Conservation (phyloP, 2,329 filamentous ascomycete species). For the Chaetomium strumarium region DNA sequence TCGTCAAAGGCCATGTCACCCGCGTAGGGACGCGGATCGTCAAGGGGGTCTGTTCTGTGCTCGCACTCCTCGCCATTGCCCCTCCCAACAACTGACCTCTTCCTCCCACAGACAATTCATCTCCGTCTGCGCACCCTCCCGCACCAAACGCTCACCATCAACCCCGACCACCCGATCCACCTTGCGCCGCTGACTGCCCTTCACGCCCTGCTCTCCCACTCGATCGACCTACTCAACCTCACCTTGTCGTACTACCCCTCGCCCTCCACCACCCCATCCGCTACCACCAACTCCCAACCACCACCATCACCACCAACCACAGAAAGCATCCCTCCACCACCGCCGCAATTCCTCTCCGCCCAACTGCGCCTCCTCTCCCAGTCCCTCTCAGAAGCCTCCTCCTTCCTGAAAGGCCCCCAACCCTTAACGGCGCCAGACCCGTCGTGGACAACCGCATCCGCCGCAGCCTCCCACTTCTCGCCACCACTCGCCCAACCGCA, state of each 20-base stretch:
- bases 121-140: slow-evolving; percentile 68
- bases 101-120: slow-evolving; percentile 56
- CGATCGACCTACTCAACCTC: slow-evolving; percentile 75
- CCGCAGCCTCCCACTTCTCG: slow-evolving; percentile 39
- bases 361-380: slow-evolving; percentile 52
- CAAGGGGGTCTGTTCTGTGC: slow-evolving; percentile 57
- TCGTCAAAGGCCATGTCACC: slow-evolving; percentile 87
- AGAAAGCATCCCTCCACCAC: slow-evolving; percentile 44
- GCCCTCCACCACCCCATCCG: slow-evolving; percentile 52
- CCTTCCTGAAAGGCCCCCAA: slow-evolving; percentile 49
- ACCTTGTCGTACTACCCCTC: slow-evolving; percentile 64
- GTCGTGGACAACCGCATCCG: slow-evolving; percentile 41
- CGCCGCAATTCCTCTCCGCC: slow-evolving; percentile 46
- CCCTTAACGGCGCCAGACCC: slow-evolving; percentile 35
- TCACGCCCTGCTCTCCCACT: slow-evolving; percentile 72
- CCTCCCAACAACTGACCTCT: slow-evolving; percentile 1
- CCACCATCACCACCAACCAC: slow-evolving; percentile 1
- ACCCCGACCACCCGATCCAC: slow-evolving; percentile 45
- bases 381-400: slow-evolving; percentile 46
- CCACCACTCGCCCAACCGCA: slow-evolving; percentile 27
- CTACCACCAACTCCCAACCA: slow-evolving; percentile 32
- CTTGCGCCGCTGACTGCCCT: slow-evolving; percentile 67
- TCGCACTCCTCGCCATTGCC: neutral
- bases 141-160: slow-evolving; percentile 42
- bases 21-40: slow-evolving; percentile 85